Conservation (phyloP, 2,329 filamentous ascomycete genomes). For the Coniella lustricola region DNA sequence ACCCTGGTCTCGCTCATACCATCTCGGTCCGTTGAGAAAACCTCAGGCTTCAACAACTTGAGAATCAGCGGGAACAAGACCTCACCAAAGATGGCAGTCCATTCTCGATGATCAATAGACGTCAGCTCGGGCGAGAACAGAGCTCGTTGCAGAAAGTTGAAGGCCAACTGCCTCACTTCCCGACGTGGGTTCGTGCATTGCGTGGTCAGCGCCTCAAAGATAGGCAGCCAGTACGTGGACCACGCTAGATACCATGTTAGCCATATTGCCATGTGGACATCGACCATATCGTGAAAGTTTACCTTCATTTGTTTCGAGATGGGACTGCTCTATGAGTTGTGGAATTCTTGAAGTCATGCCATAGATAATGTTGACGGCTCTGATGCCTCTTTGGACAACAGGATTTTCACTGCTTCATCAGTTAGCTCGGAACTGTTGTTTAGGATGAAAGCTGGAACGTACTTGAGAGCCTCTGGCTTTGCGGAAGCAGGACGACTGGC, state of each 20-base stretch:
- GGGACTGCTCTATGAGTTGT: conserved; percentile 82
- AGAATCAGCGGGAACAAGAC: conserved; percentile 89
- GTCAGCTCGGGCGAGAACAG: conserved; percentile 79
- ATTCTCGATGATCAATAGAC: conserved; percentile 78
- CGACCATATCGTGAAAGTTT: conserved; percentile 9
- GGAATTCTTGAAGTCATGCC: conserved; percentile 76
- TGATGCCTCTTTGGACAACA: conserved; percentile 67
- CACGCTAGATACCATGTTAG: conserved; percentile 55
- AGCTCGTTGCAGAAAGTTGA: conserved; percentile 77
- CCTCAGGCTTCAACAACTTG: conserved; percentile 83
- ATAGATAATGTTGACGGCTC: conserved; percentile 75
- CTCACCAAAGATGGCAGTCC: conserved; percentile 91
- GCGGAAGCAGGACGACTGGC: conserved; percentile 27
- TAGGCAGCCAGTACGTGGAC: conserved; percentile 96
- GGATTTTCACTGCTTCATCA: conserved; percentile 55
- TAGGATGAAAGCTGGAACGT: conserved; percentile 22
- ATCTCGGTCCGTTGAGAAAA: conserved; percentile 81
- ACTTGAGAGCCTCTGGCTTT: conserved; percentile 52
- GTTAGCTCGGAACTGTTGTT: conserved; percentile 14
- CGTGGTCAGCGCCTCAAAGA: conserved; percentile 78
- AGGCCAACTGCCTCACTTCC: conserved; percentile 83
- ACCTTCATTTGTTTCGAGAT: conserved; percentile 82
- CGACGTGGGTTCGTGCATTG: conserved; percentile 94
- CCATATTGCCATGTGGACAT: not conserved
- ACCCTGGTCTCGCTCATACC: conserved; percentile 96